Base-by-base conservation (phyloP, 2,329 filamentous ascomycete genomes). In the Phialocephala subalpina region DNA sequence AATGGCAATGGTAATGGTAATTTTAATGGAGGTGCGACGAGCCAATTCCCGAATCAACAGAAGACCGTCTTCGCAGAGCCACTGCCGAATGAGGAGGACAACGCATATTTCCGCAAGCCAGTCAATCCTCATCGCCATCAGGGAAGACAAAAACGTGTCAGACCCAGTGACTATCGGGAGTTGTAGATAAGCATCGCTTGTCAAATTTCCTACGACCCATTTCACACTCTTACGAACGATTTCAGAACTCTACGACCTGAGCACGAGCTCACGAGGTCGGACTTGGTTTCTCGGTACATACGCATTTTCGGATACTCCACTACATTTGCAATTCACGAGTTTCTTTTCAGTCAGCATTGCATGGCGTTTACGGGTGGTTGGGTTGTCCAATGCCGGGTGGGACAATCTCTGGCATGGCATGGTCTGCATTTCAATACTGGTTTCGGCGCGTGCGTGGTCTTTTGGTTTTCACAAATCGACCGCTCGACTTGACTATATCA, bases 41-140 rank as follows among this genome's bases (percentile, higher is more conserved):
- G 74, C 47, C 70, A 73, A 33, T 88, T 88, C 67, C 81, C 84
- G 14, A 88, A 88, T 70, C 87, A 89, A 73, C 86, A 88, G 73
- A 78, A 77, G 69, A 77, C 74, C 0, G 59, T 76, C 35, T 77
- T 86, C 72, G 81, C 81, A 38, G 82, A 83, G 20, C 82, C 84
- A 14, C 80, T 83, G 66, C 84, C 85, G 1, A 89, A 86, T 65
- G 88, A 88, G 69, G 93, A 97, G 63, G 94, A 97, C 65, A 93
- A 94, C 67, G 92, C 96, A 7, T 99, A 99, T 80, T 97, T 98
- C 78, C 88, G 96, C 65, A 95, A 97, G 78, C 96, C 96, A 0
- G 92, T 98, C 68, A 99, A 99, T 77, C 95, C 94, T 2, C 92
- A 97, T 76, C 88, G 96, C 59, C 92, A 96, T 76, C 91, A 94